Evolutionary conservation across 768 basidiomycete species (phyloP), one percentile per base, ranked within the genome.

Genomic region (Podaxis pistillaris): DNA sequence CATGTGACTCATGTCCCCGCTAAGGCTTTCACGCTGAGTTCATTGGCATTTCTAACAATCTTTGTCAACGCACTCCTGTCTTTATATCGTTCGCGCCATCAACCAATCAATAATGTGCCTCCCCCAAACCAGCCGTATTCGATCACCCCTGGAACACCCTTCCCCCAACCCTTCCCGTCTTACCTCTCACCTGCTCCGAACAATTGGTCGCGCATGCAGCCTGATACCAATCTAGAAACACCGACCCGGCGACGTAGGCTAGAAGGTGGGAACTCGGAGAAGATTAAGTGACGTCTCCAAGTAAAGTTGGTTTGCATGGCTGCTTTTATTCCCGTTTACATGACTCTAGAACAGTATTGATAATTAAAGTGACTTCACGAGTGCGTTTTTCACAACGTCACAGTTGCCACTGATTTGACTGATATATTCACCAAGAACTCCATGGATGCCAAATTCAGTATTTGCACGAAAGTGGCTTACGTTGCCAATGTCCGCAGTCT

Each of bases 31-130:
- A 85, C 87, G 28, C 72, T 93, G 74, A 86, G 88, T 64, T 91
- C 91, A 60, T 75, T 92, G 61, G 81, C 87, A 36, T 92, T 92
- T 72, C 69, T 91, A 68, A 93, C 91, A 17, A 75, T 91, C 17
- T 91, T 93, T 76, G 83, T 93, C 74, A 93, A 93, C 74, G 77
- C 89, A n/a, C 74, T 93, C 58, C 79, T 93, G 58, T 88, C 88
- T 38, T 79, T 93, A 41, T 93, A 91, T 73, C 89, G 91, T 56
- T 79, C 89, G 49, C 83, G 85, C 68, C 83, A 84, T 70, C 82
- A 83, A 38, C 80, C 83, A 68, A 71, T 69, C 67, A 60, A 52
- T 28, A 60, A 75, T 63, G 70, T 70, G 50, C 67, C 73, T 54
- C 71, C 72, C 53, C 71, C 70, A 57, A 75, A 73, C 58, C 69